Conservation (phyloP, 192 early-diverging fungal species). For the Coemansia sp. region DNA sequence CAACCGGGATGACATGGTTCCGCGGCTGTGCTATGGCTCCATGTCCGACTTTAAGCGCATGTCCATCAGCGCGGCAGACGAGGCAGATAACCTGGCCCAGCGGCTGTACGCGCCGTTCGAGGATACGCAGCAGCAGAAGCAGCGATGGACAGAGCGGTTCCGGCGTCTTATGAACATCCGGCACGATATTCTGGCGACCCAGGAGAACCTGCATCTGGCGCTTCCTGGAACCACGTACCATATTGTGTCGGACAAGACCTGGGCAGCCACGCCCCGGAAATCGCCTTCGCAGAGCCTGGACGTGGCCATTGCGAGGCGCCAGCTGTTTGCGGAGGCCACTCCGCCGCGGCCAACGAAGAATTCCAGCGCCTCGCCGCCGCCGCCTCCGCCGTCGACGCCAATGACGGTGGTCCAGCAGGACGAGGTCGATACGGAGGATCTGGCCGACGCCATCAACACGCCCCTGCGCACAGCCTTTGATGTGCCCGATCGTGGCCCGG, state of each 20-base stretch:
- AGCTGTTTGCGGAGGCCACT: constrained; percentile 18
- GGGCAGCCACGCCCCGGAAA: constrained; percentile 1
- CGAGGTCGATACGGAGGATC: constrained; percentile 23
- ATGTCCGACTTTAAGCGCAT: constrained; percentile 57
- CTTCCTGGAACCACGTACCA: constrained; percentile 45
- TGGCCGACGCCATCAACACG: constrained; percentile 43
- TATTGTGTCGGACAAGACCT: constrained; percentile 37
- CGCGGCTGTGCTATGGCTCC: constrained; percentile 59
- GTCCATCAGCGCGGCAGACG: constrained; percentile 52
- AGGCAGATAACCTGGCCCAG: constrained; percentile 47
- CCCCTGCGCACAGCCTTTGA: constrained; percentile 8
- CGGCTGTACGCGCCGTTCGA: constrained; percentile 45
- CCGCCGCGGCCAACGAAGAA: background rate
- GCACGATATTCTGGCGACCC: constrained; percentile 18
- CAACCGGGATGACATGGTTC: constrained; percentile 58
- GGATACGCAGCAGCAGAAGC: constrained; percentile 25
- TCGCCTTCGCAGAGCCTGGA: constrained; percentile 16
- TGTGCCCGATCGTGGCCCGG: background rate
- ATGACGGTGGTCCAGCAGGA: constrained; percentile 28
- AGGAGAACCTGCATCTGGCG: constrained; percentile 41
- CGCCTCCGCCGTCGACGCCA: constrained; percentile 39
- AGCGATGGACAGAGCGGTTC: constrained; percentile 42
- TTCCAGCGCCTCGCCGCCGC: background rate
- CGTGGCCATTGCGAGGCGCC: constrained; percentile 29
- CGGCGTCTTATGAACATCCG: constrained; percentile 29